A percentile compares a stretch with the other conserved stretches of the same genome.
Evolutionary conservation across 179 eudicot species (phyloP).

Genomic region (Spergularia azorica): DNA sequence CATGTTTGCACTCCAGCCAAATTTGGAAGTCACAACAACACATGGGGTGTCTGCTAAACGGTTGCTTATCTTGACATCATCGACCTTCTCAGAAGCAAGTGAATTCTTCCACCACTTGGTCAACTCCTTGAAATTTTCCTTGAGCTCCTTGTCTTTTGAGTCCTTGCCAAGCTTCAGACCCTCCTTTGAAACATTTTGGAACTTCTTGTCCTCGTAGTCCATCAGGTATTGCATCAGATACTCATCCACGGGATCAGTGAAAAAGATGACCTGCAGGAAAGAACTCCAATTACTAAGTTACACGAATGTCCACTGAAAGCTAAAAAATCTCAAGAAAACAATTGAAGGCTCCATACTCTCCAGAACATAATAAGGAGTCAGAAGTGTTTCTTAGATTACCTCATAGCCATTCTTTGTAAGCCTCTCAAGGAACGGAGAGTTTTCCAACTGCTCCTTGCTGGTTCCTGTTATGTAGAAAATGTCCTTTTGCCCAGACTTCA

Average conservation of each 20-base stretch:
- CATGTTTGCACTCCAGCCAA: conserved; percentile 98
- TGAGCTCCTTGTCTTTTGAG: conserved; percentile 81
- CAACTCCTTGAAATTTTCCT: conserved; percentile 91
- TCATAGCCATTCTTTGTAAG: conserved; percentile 84
- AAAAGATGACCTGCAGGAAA: conserved; percentile 72
- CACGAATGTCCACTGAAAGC: not conserved
- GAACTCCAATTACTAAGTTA: not conserved
- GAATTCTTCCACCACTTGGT: conserved; percentile 97
- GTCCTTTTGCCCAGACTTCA: conserved; percentile 93
- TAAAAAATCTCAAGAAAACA: not conserved
- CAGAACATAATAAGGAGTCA: not conserved
- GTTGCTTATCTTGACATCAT: conserved; percentile 94
- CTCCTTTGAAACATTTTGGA: conserved; percentile 98
- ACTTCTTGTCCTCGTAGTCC: conserved; percentile 96
- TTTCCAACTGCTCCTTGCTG: conserved; percentile 93
- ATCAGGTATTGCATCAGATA: conserved; percentile 97
- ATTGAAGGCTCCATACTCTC: not conserved
- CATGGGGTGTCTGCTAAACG: conserved; percentile 96
- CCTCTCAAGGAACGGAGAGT: conserved; percentile 98
- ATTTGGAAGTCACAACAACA: conserved; percentile 94
- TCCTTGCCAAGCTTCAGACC: conserved; percentile 87
- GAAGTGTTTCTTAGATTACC: conserved; percentile 39
- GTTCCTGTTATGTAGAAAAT: conserved; percentile 93
- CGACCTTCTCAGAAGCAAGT: conserved; percentile 81
- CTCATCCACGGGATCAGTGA: conserved; percentile 98